phyloP scores from a whole-genome alignment of 2,329 filamentous ascomycete species.

The Clonostachys byssicola region DNA sequence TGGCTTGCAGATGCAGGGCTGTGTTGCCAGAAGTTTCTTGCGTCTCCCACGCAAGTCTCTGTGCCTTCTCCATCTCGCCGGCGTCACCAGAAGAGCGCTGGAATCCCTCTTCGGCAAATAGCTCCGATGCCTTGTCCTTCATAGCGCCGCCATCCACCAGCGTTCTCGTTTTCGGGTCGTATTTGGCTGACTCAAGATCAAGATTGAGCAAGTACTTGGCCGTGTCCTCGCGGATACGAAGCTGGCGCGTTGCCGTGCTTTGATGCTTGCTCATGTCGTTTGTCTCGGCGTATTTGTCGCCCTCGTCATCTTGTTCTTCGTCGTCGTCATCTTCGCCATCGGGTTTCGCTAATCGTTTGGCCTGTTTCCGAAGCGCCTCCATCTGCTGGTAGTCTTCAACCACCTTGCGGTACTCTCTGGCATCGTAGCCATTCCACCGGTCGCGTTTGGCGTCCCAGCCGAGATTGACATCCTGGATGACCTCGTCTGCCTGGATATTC shows the following conservation, averaged over 20 bases:
- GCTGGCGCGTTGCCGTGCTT: constrained; percentile 82
- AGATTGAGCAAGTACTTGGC: constrained; percentile 95
- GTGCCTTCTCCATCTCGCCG: constrained; percentile 84
- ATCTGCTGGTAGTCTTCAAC: constrained; percentile 85
- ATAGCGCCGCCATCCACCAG: constrained; percentile 84
- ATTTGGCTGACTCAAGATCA: constrained; percentile 93
- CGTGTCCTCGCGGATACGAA: constrained; percentile 92
- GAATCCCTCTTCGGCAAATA: constrained; percentile 92
- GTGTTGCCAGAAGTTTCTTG: constrained; percentile 80
- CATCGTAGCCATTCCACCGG: constrained; percentile 97
- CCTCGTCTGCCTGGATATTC: constrained; percentile 90
- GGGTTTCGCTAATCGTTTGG: constrained; percentile 41
- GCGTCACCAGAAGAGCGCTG: constrained; percentile 86
- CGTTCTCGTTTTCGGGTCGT: constrained; percentile 91
- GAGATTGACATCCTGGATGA: constrained; percentile 77
- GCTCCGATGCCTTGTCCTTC: constrained; percentile 71
- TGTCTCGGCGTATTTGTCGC: constrained; percentile 84
- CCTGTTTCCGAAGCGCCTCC: constrained; percentile 66
- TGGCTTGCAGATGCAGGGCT: constrained; percentile 86
- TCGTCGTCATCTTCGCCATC: constrained; percentile 29
- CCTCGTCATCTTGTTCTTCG: constrained; percentile 50
- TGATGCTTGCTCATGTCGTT: constrained; percentile 96
- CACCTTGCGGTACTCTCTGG: constrained; percentile 79
- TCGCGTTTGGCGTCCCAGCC: constrained; percentile 98
- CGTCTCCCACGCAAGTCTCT: constrained; percentile 90